Conservation (phyloP, 768 basidiomycete genomes). For the Phylloporus rhodoxanthus region DNA sequence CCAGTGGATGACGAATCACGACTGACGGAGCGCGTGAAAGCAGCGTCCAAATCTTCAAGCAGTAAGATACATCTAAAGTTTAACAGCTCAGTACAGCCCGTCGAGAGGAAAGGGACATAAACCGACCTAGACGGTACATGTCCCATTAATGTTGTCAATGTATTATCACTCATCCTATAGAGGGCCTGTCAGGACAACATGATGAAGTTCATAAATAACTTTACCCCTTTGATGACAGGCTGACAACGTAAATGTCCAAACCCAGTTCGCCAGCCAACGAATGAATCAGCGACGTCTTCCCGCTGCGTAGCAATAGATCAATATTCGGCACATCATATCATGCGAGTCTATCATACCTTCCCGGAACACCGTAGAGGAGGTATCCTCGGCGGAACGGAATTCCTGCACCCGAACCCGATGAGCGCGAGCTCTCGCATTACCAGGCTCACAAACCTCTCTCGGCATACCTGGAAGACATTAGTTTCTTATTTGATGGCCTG, state of each 20-base stretch:
- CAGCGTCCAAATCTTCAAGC: slow-evolving; percentile 90
- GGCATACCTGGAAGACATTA: slow-evolving; percentile 61
- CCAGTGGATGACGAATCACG: slow-evolving; percentile 80
- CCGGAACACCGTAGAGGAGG: slow-evolving; percentile 78
- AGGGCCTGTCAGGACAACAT: slow-evolving; percentile 10
- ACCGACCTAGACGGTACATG: slow-evolving; percentile 76
- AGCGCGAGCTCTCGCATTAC: slow-evolving; percentile 16
- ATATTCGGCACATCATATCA: slow-evolving; percentile 1
- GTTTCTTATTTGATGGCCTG: slow-evolving; percentile 15
- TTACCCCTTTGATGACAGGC: slow-evolving; percentile 81
- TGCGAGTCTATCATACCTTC: slow-evolving; percentile 47
- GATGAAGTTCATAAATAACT: slow-evolving; percentile 14
- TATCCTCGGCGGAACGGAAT: slow-evolving; percentile 88
- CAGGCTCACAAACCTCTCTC: slow-evolving; percentile 60
- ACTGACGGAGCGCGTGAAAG: slow-evolving; percentile 81
- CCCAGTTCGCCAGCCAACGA: slow-evolving; percentile 79
- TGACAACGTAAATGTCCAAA: slow-evolving; percentile 88
- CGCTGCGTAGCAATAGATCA: slow-evolving; percentile 39
- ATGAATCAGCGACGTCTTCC: slow-evolving; percentile 83
- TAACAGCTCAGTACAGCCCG: slow-evolving; percentile 10
- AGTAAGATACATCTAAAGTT: slow-evolving; percentile 75
- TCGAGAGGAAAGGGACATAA: background rate
- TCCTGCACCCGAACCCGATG: slow-evolving; percentile 38
- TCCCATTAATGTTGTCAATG: slow-evolving; percentile 79
- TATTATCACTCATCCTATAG: slow-evolving; percentile 84